A percentile compares a stretch with the other conserved stretches of the same genome.
These are phyloP conservation scores for Cryptococcus sp. DNA, from an alignment of 1,284 basidiomycete species.

Conservation along the genomic window DNA sequence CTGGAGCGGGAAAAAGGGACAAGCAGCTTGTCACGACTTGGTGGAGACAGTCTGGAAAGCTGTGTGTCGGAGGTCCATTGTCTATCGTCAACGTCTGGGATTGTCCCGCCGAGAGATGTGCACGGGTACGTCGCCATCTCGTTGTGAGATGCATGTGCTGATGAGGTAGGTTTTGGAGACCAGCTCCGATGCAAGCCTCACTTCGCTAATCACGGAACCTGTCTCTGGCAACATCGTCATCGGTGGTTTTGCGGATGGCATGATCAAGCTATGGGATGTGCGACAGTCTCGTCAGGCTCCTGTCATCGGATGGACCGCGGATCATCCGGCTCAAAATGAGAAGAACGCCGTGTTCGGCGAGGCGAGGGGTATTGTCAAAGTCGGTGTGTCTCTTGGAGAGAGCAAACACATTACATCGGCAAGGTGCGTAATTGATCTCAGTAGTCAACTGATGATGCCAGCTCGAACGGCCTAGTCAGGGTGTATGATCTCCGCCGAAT, in stretches of 20 bases:
- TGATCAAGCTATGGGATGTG: conserved; percentile 27
- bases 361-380: conserved; percentile 12
- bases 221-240: conserved; percentile 27
- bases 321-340: neutral
- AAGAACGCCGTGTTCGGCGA: neutral
- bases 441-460: conserved; percentile 6
- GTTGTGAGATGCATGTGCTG: neutral
- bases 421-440: conserved; percentile 16
- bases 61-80: conserved; percentile 24
- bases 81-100: conserved; percentile 33
- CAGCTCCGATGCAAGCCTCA: conserved; percentile 11
- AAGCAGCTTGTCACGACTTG: conserved; percentile 22
- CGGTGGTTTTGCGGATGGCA: conserved; percentile 23
- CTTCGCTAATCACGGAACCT: conserved; percentile 30
- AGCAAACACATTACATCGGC: conserved; percentile 28
- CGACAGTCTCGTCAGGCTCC: conserved; percentile 15
- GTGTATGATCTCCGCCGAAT: conserved; percentile 27
- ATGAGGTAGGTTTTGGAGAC: conserved; percentile 17
- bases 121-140: conserved; percentile 21
- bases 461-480: conserved; percentile 26
- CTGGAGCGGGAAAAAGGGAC: neutral
- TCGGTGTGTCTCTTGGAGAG: conserved; percentile 29
- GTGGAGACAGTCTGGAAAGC: conserved; percentile 27
- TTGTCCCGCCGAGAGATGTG: conserved; percentile 29
- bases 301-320: conserved; percentile 17